Evolutionary conservation across 163 green algal genomes (phyloP).

Genomic region (Coccomyxa subellipsoidea): DNA sequence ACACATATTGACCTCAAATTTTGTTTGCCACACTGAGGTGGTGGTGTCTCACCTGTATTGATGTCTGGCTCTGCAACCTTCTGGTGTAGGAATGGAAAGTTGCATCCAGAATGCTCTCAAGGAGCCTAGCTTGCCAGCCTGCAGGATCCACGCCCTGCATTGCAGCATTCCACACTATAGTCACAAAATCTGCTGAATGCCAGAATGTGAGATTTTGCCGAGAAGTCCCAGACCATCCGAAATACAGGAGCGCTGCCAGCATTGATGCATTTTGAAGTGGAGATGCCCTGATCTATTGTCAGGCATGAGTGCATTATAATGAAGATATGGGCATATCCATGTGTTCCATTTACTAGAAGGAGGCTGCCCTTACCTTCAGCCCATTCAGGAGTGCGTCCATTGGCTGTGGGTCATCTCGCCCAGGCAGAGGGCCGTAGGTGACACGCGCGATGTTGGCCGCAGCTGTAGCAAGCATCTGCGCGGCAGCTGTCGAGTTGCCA

Average conservation of each 20-base stretch:
- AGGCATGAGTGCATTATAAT: no score
- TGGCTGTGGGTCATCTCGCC: background rate
- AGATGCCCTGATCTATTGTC: no score
- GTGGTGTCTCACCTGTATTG: background rate
- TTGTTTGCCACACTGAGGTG: no score
- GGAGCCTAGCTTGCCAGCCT: background rate
- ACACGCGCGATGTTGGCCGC: slow-evolving; percentile 27
- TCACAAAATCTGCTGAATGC: no score
- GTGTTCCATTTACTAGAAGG: no score
- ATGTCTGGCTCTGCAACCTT: background rate
- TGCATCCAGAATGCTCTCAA: background rate
- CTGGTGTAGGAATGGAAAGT: background rate
- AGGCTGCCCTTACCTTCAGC: slow-evolving; percentile 17
- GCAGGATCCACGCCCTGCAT: slow-evolving; percentile 3
- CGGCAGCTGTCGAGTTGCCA: slow-evolving; percentile 6
- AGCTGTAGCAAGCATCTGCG: slow-evolving; percentile 30
- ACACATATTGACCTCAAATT: no score
- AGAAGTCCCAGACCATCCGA: no score
- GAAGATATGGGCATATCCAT: no score
- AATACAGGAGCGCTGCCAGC: no score
- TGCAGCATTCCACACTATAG: no score
- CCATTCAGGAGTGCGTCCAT: slow-evolving; percentile 17
- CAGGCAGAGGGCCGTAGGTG: slow-evolving; percentile 16
- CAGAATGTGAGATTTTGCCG: no score
- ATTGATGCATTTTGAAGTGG: no score